Percentiles rank a stretch among this genome's conserved stretches.
Conservation (phyloP, 2,329 filamentous ascomycete species). For the Monilinia aucupariae region DNA sequence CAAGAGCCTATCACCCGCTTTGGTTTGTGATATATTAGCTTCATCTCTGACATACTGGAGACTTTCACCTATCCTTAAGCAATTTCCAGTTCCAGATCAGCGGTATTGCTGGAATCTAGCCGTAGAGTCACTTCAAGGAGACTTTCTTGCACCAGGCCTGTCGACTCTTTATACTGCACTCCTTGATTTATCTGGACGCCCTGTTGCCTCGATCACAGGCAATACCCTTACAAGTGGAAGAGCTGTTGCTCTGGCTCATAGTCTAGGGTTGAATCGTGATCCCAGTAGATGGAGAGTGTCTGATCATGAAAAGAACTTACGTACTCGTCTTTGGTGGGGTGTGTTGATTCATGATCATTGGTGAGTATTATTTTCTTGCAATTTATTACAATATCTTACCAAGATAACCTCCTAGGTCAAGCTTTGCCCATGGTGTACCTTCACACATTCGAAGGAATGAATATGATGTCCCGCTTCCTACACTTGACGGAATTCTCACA, state of each 20-base stretch:
- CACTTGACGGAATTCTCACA: slow-evolving; percentile 19
- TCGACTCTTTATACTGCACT: slow-evolving; percentile 53
- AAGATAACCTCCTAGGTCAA: slow-evolving; percentile 21
- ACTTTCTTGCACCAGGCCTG: slow-evolving; percentile 53
- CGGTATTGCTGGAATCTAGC: slow-evolving; percentile 59
- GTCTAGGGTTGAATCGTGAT: slow-evolving; percentile 50
- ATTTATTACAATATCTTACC: background rate
- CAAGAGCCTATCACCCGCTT: slow-evolving; percentile 49
- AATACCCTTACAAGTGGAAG: slow-evolving; percentile 48
- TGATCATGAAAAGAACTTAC: slow-evolving; percentile 44
- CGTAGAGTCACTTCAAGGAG: slow-evolving; percentile 53
- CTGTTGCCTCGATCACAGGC: slow-evolving; percentile 54
- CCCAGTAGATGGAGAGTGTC: slow-evolving; percentile 50
- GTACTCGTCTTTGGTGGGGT: slow-evolving; percentile 53
- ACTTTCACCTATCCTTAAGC: slow-evolving; percentile 40
- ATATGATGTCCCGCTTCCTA: slow-evolving; percentile 27
- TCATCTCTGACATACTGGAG: slow-evolving; percentile 55
- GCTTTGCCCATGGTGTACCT: slow-evolving; percentile 27
- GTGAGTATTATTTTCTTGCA: slow-evolving; percentile 33
- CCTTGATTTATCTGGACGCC: slow-evolving; percentile 54
- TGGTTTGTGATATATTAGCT: slow-evolving; percentile 51
- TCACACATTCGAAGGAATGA: slow-evolving; percentile 21
- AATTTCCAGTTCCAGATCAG: slow-evolving; percentile 49
- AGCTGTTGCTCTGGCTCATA: slow-evolving; percentile 48
- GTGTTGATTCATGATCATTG: slow-evolving; percentile 51